These are phyloP conservation scores for Takakia lepidozioides DNA, from an alignment of 225 moss, liverwort and hornwort species.

Conservation along the genomic window DNA sequence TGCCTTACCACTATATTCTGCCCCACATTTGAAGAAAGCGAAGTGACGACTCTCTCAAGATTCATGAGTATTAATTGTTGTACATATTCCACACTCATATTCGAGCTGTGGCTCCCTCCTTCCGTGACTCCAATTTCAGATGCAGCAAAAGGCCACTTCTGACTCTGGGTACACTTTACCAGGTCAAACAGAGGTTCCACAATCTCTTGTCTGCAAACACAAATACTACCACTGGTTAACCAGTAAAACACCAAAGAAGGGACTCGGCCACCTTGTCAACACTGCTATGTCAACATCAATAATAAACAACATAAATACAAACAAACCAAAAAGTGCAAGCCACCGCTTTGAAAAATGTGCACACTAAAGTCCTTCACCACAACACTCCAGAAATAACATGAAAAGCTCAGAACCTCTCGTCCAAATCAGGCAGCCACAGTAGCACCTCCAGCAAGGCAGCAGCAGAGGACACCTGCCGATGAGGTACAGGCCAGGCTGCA, in stretches of 20 bases:
- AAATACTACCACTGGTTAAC: no score
- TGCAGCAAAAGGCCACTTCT: slow-evolving; percentile 34
- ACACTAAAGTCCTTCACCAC: no score
- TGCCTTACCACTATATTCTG: slow-evolving; percentile 31
- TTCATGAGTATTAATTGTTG: slow-evolving; percentile 68
- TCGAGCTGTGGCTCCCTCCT: slow-evolving; percentile 9
- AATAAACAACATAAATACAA: no score
- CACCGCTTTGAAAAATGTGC: no score
- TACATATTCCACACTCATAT: slow-evolving; percentile 31
- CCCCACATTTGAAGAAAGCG: slow-evolving; percentile 19
- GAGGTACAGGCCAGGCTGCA: slow-evolving; percentile 20
- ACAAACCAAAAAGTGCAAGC: no score
- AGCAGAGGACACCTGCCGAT: slow-evolving; percentile 28
- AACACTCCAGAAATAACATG: not conserved
- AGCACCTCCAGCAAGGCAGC: slow-evolving; percentile 35
- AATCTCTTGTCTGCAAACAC: slow-evolving; percentile 47
- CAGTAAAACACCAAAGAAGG: no score
- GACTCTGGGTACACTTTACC: slow-evolving; percentile 36
- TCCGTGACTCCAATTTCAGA: slow-evolving; percentile 9
- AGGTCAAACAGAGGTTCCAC: slow-evolving; percentile 59
- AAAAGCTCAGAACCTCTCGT: slow-evolving; percentile 19
- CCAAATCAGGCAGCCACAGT: slow-evolving; percentile 40
- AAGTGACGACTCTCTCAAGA: slow-evolving; percentile 54
- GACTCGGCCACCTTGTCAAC: no score
- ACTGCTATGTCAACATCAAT: no score